phyloP scores from a whole-genome alignment of 2,329 filamentous ascomycete genomes.

The Fusarium sp. region DNA sequence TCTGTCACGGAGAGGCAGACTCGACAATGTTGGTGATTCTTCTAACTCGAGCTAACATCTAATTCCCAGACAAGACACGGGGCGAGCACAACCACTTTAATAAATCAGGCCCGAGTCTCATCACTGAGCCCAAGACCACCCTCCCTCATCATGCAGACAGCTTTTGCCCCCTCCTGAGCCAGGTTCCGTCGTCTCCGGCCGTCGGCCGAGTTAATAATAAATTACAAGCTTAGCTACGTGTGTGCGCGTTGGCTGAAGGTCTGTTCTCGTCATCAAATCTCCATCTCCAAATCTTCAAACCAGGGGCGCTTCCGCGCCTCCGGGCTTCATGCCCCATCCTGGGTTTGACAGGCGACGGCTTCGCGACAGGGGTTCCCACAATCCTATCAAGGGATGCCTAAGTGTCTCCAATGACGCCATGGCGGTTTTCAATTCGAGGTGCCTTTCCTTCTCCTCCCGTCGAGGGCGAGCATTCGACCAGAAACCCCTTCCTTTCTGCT shows the following conservation, averaged over 20 bases:
- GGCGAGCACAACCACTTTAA: conserved; percentile 32
- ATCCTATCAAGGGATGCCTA: conserved; percentile 32
- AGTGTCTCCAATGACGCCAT: conserved; percentile 42
- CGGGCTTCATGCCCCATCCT: conserved; percentile 22
- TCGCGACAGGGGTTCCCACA: conserved; percentile 36
- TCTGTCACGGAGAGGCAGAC: not conserved
- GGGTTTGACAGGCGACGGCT: conserved; percentile 45
- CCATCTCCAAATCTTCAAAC: conserved; percentile 40
- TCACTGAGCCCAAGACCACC: conserved; percentile 22
- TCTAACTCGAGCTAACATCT: not conserved
- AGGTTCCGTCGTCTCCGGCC: not conserved
- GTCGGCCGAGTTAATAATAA: not conserved
- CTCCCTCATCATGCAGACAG: conserved; percentile 27
- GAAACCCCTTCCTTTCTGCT: not conserved
- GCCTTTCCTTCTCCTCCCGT: conserved; percentile 8
- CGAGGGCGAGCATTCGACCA: not conserved
- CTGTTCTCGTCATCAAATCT: conserved; percentile 38
- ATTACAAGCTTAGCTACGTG: conserved; percentile 13
- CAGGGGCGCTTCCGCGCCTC: conserved; percentile 28
- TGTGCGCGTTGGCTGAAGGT: conserved; percentile 8
- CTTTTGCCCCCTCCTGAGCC: conserved; percentile 4
- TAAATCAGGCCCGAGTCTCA: conserved; percentile 30
- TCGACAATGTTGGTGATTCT: conserved; percentile 1
- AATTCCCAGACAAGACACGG: conserved; percentile 7
- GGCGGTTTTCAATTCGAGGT: conserved; percentile 28